These are phyloP conservation scores for Macrolepiota dolichaula DNA, from an alignment of 768 basidiomycete species.

Conservation along the genomic window DNA sequence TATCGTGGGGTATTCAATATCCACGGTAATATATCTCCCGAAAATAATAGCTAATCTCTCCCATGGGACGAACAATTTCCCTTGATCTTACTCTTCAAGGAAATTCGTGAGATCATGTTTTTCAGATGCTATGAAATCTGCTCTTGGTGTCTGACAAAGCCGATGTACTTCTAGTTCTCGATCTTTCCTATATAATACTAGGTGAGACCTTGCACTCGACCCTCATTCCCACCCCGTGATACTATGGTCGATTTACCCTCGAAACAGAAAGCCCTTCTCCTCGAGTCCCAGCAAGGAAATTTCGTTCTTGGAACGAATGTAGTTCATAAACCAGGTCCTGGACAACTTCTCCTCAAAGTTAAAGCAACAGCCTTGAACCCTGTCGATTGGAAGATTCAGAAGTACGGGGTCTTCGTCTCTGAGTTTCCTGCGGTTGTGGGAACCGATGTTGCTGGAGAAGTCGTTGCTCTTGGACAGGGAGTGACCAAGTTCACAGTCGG, in stretches of 20 bases:
- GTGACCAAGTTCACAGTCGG: constrained; percentile 46
- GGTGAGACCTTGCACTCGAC: not conserved
- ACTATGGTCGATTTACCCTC: not conserved
- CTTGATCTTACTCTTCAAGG: not conserved
- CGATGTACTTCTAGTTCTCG: not conserved
- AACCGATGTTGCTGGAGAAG: constrained; percentile 44
- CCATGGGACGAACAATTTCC: no score
- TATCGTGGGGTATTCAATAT: no score
- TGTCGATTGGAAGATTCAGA: constrained; percentile 48
- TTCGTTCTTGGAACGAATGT: constrained; percentile 28
- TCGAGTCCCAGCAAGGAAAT: constrained; percentile 19
- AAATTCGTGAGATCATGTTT: not conserved
- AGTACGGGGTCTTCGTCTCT: constrained; percentile 34
- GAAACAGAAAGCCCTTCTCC: constrained; percentile 25
- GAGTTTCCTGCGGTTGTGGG: constrained; percentile 47
- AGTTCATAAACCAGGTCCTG: constrained; percentile 41
- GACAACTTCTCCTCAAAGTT: constrained; percentile 46
- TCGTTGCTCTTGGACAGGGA: constrained; percentile 46
- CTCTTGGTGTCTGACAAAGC: constrained; percentile 1
- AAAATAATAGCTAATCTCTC: no score
- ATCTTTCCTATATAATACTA: not conserved
- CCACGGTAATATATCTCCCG: no score
- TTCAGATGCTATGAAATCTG: not conserved
- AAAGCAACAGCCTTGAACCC: constrained; percentile 49
- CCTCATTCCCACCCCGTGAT: not conserved